phyloP scores from a whole-genome alignment of 2,329 filamentous ascomycete species.

The Fusarium burgessii region DNA sequence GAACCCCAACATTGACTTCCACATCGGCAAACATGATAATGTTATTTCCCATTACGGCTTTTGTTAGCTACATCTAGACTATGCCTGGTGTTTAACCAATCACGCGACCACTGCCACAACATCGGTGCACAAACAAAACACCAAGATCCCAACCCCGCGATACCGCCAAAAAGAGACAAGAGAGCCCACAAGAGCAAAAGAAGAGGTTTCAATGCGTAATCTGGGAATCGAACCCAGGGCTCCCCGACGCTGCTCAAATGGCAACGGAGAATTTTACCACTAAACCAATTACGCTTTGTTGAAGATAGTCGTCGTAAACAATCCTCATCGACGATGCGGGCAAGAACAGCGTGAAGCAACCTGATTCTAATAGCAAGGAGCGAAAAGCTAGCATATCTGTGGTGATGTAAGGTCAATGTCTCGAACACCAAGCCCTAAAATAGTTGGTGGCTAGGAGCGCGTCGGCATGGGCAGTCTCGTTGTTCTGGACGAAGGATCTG shows the following conservation, averaged over 20 bases:
- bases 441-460: slow-evolving; percentile 68
- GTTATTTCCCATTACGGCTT: too few species aligned
- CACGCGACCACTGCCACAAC: background rate
- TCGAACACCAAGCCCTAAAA: slow-evolving; percentile 71
- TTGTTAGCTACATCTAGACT: too few species aligned
- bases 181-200: background rate
- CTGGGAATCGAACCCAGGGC: slow-evolving; percentile 5
- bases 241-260: background rate
- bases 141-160: background rate
- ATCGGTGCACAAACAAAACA: background rate
- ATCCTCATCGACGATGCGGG: slow-evolving; percentile 60
- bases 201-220: background rate
- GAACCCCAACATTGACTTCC: background rate
- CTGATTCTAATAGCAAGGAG: slow-evolving; percentile 54
- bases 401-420: slow-evolving; percentile 74
- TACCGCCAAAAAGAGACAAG: background rate
- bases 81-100: too few species aligned
- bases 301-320: slow-evolving; percentile 61
- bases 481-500: slow-evolving; percentile 68
- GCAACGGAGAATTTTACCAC: slow-evolving; percentile 7
- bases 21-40: background rate
- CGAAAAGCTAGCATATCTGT: slow-evolving; percentile 64
- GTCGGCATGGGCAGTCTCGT: slow-evolving; percentile 76
- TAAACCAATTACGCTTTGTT: slow-evolving; percentile 3
- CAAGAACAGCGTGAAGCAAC: slow-evolving; percentile 57